Evolutionary conservation across 495 filamentous ascomycete genomes (phyloP).

Genomic region (Aspergillus mulundensis): DNA sequence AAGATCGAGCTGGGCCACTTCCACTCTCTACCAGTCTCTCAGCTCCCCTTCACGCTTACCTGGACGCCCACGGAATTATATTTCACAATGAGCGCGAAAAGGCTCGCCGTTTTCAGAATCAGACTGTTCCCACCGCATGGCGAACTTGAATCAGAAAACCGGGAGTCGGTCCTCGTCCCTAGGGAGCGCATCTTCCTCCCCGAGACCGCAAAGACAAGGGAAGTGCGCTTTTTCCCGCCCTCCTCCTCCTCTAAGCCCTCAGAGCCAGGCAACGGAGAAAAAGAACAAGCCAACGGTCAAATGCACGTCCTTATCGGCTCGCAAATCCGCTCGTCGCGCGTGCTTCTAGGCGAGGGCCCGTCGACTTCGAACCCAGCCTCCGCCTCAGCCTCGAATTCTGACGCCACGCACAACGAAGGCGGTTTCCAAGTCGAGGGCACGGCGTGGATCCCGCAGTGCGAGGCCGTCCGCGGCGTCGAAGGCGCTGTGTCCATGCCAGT

Average conservation of each 20-base stretch:
- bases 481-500: neutral
- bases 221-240: slow-evolving; percentile 2
- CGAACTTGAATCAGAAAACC: neutral
- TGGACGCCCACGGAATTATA: slow-evolving; percentile 1
- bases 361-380: too few relatives aligned
- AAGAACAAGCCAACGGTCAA: neutral
- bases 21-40: neutral
- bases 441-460: neutral
- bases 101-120: neutral
- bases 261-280: neutral
- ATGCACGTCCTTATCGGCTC: neutral
- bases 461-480: neutral
- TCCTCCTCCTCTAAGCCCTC: too few relatives aligned
- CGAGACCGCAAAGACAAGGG: neutral
- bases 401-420: neutral
- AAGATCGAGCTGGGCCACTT: neutral
- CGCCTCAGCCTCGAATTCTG: neutral
- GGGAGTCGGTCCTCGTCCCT: neutral
- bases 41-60: slow-evolving; percentile 1
- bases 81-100: neutral
- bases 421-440: neutral
- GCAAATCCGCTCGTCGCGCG: neutral
- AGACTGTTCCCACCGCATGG: neutral
- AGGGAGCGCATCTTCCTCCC: neutral
- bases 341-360: neutral